phyloP scores from a whole-genome alignment of 1,284 basidiomycete species.

The Trichosporon ovoides region DNA sequence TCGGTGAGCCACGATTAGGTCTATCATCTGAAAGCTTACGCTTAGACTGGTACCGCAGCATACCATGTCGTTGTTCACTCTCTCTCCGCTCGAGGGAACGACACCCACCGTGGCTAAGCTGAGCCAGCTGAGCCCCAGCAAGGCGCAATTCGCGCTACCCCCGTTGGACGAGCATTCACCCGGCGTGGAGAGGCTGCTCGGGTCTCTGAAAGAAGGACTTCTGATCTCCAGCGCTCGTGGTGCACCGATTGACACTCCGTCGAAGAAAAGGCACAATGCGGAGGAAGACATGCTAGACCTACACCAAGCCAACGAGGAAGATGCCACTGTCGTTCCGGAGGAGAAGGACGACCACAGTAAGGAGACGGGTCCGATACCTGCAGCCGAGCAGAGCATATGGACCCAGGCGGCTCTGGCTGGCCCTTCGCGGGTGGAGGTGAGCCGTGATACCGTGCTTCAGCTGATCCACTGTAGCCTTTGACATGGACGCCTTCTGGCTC shows the following conservation, averaged over 20 bases:
- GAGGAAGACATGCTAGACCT: not conserved
- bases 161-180: slow-evolving; percentile 29
- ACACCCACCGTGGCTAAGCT: not conserved
- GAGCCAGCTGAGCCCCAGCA: slow-evolving; percentile 5
- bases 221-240: not conserved
- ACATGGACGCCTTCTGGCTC: slow-evolving; percentile 9
- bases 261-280: not conserved
- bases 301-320: not conserved
- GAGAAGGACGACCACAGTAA: not conserved
- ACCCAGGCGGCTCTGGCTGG: not conserved
- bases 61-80: slow-evolving; percentile 7
- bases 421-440: slow-evolving; percentile 18
- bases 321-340: not conserved
- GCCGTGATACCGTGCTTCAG: not conserved
- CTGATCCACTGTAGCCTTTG: slow-evolving; percentile 5
- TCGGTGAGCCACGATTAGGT: not conserved
- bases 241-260: not conserved
- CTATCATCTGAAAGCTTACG: not conserved
- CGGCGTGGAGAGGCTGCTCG: slow-evolving; percentile 26
- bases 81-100: not conserved
- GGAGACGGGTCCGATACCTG: slow-evolving; percentile 6
- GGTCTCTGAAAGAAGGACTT: slow-evolving; percentile 5
- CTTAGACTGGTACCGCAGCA: not conserved
- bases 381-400: slow-evolving; percentile 5
- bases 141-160: slow-evolving; percentile 24